phyloP scores from a whole-genome alignment of 228 moss, liverwort and hornwort genomes.

The Sphagnum magellanicum region DNA sequence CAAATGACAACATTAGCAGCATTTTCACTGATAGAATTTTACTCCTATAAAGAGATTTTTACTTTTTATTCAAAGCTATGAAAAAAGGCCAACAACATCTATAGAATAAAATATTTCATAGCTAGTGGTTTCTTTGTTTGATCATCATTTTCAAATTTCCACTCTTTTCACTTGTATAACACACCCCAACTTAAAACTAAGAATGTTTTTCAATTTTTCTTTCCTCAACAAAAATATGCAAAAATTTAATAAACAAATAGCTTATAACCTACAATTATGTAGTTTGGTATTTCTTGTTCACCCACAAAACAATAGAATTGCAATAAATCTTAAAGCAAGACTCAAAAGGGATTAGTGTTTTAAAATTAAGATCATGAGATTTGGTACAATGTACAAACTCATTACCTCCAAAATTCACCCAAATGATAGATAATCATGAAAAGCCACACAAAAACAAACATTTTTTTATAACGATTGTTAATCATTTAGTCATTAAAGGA shows the following conservation, averaged over 20 bases:
- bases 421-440: background rate
- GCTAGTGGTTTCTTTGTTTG: conserved; percentile 49
- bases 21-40: conserved; percentile 55
- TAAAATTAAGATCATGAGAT: too few species aligned
- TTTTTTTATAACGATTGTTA: background rate
- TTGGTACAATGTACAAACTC: too few species aligned
- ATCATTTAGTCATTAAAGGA: too few species aligned
- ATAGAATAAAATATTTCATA: conserved; percentile 54
- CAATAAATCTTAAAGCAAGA: too few species aligned
- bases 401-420: background rate
- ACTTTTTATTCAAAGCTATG: too few species aligned
- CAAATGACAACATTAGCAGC: conserved; percentile 78
- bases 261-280: background rate
- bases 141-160: conserved; percentile 14
- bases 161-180: conserved; percentile 33
- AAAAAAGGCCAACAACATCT: conserved; percentile 48
- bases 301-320: background rate
- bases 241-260: too few species aligned
- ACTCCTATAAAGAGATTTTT: conserved; percentile 27
- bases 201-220: too few species aligned
- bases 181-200: too few species aligned
- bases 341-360: too few species aligned
- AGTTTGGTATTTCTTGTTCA: background rate
- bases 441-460: background rate
- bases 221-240: too few species aligned